These are phyloP conservation scores for Aspergillus sojae DNA, from an alignment of 2,329 filamentous ascomycete genomes.

Conservation along the genomic window DNA sequence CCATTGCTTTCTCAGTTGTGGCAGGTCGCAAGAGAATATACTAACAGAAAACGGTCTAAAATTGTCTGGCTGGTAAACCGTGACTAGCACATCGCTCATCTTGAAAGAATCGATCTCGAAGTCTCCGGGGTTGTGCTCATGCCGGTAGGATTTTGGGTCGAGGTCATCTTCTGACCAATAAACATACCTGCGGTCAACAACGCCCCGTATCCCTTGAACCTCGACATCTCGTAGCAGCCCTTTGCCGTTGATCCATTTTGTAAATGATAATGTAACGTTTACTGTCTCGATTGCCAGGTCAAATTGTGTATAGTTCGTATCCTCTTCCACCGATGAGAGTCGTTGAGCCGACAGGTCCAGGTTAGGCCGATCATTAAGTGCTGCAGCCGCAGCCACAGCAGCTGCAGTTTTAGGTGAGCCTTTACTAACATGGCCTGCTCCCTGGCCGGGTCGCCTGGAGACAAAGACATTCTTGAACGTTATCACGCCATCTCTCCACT, in stretches of 20 bases:
- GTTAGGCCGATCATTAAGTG: conserved; percentile 48
- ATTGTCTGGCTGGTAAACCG: conserved; percentile 82
- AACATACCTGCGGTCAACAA: conserved; percentile 86
- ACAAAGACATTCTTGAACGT: conserved; percentile 97
- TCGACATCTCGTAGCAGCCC: conserved; percentile 89
- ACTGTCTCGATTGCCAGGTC: conserved; percentile 93
- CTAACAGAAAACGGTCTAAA: conserved; percentile 96
- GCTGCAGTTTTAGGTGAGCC: conserved; percentile 84
- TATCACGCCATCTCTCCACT: conserved; percentile 93
- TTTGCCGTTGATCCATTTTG: conserved; percentile 99
- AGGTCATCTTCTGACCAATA: conserved; percentile 67
- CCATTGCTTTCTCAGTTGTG: conserved; percentile 91
- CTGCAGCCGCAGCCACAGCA: conserved; percentile 77
- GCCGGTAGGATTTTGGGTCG: conserved; percentile 84
- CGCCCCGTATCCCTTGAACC: conserved; percentile 87
- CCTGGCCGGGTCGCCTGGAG: conserved; percentile 83
- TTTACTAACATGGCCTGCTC: conserved; percentile 82
- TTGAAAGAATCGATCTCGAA: conserved; percentile 98
- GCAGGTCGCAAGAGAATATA: conserved; percentile 93
- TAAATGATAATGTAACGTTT: conserved; percentile 92
- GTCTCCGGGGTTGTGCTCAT: conserved; percentile 85
- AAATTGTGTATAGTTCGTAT: conserved; percentile 97
- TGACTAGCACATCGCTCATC: conserved; percentile 88
- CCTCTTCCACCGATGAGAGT: conserved; percentile 62
- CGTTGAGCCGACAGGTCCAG: conserved; percentile 42